These are phyloP conservation scores for Eucalyptus viminalis DNA, from an alignment of 345 rosid species.

Conservation along the genomic window DNA sequence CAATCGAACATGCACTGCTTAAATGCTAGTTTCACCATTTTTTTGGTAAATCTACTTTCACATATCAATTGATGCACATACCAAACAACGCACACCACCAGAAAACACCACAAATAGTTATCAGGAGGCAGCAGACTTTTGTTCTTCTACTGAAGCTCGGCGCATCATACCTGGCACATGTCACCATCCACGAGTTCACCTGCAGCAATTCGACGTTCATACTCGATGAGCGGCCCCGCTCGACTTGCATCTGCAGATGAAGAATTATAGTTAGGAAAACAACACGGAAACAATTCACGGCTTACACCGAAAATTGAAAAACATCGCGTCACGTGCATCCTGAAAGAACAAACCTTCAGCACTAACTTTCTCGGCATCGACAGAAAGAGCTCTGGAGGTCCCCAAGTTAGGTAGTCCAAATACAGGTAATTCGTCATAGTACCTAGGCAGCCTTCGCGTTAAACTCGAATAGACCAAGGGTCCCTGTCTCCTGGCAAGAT, in stretches of 20 bases:
- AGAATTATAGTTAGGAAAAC: neutral
- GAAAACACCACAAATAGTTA: neutral
- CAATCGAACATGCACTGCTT: neutral
- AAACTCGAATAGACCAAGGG: conserved; percentile 1
- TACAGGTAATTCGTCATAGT: neutral
- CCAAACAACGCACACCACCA: neutral
- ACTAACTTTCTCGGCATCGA: conserved; percentile 17
- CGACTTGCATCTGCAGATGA: conserved; percentile 30
- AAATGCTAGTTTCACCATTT: neutral
- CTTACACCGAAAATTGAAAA: neutral
- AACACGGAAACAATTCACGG: neutral
- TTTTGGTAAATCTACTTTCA: neutral
- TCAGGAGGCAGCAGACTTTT: neutral
- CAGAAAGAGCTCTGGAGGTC: conserved; percentile 30
- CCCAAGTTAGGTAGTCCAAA: neutral
- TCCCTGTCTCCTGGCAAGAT: conserved; percentile 7
- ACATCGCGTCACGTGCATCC: neutral
- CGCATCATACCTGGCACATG: conserved; percentile 53
- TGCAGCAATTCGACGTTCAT: conserved; percentile 60
- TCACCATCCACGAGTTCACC: conserved; percentile 92
- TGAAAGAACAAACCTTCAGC: conserved; percentile 17
- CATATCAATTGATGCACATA: neutral
- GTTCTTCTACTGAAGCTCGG: neutral
- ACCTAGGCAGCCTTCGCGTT: neutral
- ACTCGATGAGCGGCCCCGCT: conserved; percentile 87